phyloP scores from a whole-genome alignment of 441 rosid genomes.

The Eruca vesicaria region DNA sequence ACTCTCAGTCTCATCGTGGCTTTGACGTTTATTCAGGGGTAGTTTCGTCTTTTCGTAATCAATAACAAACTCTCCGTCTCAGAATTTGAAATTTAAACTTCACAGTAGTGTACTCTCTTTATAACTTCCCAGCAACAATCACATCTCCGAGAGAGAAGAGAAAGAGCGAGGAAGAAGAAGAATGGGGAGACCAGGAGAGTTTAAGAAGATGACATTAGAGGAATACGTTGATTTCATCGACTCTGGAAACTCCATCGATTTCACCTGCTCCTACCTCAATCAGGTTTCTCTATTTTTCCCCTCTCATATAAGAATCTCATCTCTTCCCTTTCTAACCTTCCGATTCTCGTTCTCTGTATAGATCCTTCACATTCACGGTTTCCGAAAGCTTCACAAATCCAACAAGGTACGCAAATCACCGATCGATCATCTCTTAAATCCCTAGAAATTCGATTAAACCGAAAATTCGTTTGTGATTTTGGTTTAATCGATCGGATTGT shows the following conservation, averaged over 20 bases:
- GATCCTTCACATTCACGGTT: slow-evolving; percentile 67
- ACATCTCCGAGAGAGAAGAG: no score
- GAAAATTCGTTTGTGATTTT: not conserved
- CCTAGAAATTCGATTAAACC: not conserved
- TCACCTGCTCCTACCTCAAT: slow-evolving; percentile 46
- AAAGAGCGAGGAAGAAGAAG: not conserved
- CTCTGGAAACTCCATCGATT: slow-evolving; percentile 28
- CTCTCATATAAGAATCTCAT: not conserved
- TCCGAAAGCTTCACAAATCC: slow-evolving; percentile 31
- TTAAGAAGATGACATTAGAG: slow-evolving; percentile 43
- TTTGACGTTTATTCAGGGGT: not conserved
- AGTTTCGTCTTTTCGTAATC: not conserved
- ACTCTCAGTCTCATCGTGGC: not conserved
- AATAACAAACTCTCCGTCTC: not conserved
- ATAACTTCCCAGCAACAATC: not conserved
- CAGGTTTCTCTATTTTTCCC: slow-evolving; percentile 40
- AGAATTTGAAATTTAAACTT: no score
- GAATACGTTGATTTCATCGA: slow-evolving; percentile 46
- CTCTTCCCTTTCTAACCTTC: not conserved
- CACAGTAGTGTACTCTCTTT: not conserved
- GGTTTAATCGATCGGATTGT: not conserved
- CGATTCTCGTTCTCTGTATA: slow-evolving; percentile 15
- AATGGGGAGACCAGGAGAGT: slow-evolving; percentile 10
- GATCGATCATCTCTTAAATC: not conserved
- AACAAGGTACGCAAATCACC: slow-evolving; percentile 41